Evolutionary conservation across 257 asterid species (phyloP), one percentile per base, ranked within the genome.

Genomic region (Lantana camara): DNA sequence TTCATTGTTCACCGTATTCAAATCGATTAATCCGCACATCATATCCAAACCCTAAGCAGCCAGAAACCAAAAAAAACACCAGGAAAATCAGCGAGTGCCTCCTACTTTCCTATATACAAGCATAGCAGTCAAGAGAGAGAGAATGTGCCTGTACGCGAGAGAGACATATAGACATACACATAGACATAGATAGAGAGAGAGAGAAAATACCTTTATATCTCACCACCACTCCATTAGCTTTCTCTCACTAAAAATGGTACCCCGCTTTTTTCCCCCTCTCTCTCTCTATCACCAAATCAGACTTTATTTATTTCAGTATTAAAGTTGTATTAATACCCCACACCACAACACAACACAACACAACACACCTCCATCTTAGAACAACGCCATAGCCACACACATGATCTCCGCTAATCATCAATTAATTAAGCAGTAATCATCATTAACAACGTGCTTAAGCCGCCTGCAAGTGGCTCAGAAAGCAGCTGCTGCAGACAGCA

Each of bases 1-100:
- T 24, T 82, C 93, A 69, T 81, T 75, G 78, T 76, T 69, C 56
- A 72, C 89, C 9, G 95, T 78, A 68, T 93, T 93, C 73, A 93
- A 75, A 79, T 89, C 98, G 72, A 91, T 76, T 61, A 86, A 58
- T 37, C 93, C 93, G 65, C 78, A 73, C 79, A 75, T 73, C 87
- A 76, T 84, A 49, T 56, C 73, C 63, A 71, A 80, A 72, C 81
- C 86, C 95, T 84, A 90, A 62, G 46, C 73, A 70, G 35, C 41
- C 9, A 34, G 49, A 71, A 70, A 11, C 35, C 63, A 44, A 67
- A 47, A 47, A 50, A 32, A 19, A 23, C 24, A 64, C 7, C 0
- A 20, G 50, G 34, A 16, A 63, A n/a, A 50, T 27, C 44, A 29
- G 55, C 52, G 47, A 57, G 73, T 5, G 20, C 22, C 67, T 19